Evolutionary conservation across 495 filamentous ascomycete genomes (phyloP), one percentile per base, ranked within the genome.

Genomic region (Lineolata rhizophorae): DNA sequence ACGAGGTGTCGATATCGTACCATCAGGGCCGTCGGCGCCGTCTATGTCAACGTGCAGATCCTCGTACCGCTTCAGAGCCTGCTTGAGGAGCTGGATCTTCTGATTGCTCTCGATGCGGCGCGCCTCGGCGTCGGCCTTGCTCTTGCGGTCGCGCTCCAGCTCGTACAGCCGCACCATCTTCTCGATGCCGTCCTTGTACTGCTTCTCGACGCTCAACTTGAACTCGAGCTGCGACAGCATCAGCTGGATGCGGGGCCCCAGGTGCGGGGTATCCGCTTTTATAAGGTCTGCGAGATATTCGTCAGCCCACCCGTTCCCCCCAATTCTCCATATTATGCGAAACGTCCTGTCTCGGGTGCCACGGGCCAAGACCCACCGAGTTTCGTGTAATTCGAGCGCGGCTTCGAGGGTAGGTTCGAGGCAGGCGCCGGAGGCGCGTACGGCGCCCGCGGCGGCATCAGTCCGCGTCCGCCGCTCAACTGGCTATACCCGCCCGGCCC

Each of bases 211-310:
- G 45, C 85, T 95, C 29, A 95, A 60, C 56, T 99, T 99, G 56
- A 99, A 99, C 55, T 94, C 83, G 37, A 99, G 69, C 52, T 99
- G 87, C 12, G 87, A 92, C 46, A 99, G 60, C 87, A 99, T 99
- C 40, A 94, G 73, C 58, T 95, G 90, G 47, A 99, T 99, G 36
- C 90, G 81, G 20, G 90, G 90, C 18, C 87, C 87, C 32, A 99
- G 73, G 49, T 93, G 81, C 14, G 72, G 72, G 14, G 85, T 95
- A 50, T 99, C 90, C 58, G 82, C 93, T 70, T 94, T 99, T 57
- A 99, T 95, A 34, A 99, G 63, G 60, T 97, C 87, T 95, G n/a
- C n/a, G n/a, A n/a, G n/a, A n/a, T n/a, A n/a, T n/a, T n/a, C n/a
- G 45, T 14, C 21, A n/a, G n/a, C n/a, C n/a, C n/a, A n/a, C n/a